Base-by-base conservation (phyloP, 2,329 filamentous ascomycete species). In the Basipetospora chlamydospora region DNA sequence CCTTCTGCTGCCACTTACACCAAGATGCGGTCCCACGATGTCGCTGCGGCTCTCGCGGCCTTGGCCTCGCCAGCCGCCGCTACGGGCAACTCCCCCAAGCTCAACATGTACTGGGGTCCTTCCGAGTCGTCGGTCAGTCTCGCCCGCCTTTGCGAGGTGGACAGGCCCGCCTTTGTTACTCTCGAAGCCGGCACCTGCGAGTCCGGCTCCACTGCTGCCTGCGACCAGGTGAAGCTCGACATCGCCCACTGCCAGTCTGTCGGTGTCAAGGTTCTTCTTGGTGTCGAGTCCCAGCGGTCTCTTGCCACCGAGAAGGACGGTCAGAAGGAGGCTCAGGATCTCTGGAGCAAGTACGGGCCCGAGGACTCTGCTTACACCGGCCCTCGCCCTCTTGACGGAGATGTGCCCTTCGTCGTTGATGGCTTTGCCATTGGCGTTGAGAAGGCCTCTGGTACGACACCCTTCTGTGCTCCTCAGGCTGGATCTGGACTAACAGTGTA, bases 31-130 rank as follows among this genome's bases (percentile, higher is more conserved):
- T 38, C 31, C 12, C 35, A 35, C 15, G 33, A 26, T 29, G 5
- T 42, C 16, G 25, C 34, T 10, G 22, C 34, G 21, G 37, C 29
- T 22, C 35, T 35, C 28, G 41, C 52, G 28, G 42, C 47, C 39
- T 28, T 54, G 31, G 48, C 45, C 33, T 42, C 49, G 25, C 43
- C 46, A 21, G 39, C 39, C 39, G 44, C 45, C 12, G 39, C 44
- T 30, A 39, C 41, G 29, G 42, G 44, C 31, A 30, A 48, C 22
- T 47, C 45, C 33, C 54, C 53, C 25, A 50, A 49, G 11, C 46
- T 60, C n/a, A 59, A 59, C 43, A 55, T 55, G 20, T 60, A 61
- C 47, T 61, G 57, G 56, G 56, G 60, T 10, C 59, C 62, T 50
- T 39, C 43, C 13, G 48, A 50, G 5, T 34, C 35, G 13, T 12